Base-by-base conservation (phyloP, 495 filamentous ascomycete genomes). In the Aspergillus nanangensis region DNA sequence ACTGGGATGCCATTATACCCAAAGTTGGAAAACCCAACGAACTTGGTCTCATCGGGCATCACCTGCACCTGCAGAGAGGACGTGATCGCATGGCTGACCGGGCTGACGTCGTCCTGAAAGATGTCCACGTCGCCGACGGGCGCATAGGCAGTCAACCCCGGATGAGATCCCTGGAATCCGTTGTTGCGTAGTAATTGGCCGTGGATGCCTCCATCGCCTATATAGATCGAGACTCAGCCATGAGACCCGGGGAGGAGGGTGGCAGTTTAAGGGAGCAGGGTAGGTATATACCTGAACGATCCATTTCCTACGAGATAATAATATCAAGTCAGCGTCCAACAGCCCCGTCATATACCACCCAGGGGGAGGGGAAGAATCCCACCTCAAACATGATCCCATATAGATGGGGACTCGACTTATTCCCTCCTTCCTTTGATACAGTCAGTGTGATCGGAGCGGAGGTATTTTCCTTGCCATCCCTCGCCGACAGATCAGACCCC, bases 121-220 rank as follows among this genome's bases (percentile, higher is more conserved):
- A 87, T 67, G 10, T 53, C 48, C 10, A 71, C 73, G 18, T 63
- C 67, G 20, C 74, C 74, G 29, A 87, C 63, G 8, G 79, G 51
- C 15, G 70, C 62, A 73, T 84, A 87, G 7, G 55, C 70, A 1
- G 75, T 72, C 17, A 83, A 62, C 8, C 67, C 71, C 5, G 67
- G 58, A 3, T 50, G 68, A 5, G 58, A 61, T 10, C 78, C 79
- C 56, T 84, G 79, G 44, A 90, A 88, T n/a, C 84, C 86, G 38
- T 85, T 78, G 61, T 90, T 90, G 22, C 70, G 71, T 21, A 89
- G 80, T 11, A 90, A 60, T 54, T 90, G 84, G 22, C 82, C 86
- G 52, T 90, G 88, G 31, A 89, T 78, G 11, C 86, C 86, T 5
- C 86, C 86, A 56, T 89, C 86, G 7, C 65, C 65, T 65, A 24